Conservation (phyloP, 169 alveolate genomes). For the Babesia bigemina region DNA sequence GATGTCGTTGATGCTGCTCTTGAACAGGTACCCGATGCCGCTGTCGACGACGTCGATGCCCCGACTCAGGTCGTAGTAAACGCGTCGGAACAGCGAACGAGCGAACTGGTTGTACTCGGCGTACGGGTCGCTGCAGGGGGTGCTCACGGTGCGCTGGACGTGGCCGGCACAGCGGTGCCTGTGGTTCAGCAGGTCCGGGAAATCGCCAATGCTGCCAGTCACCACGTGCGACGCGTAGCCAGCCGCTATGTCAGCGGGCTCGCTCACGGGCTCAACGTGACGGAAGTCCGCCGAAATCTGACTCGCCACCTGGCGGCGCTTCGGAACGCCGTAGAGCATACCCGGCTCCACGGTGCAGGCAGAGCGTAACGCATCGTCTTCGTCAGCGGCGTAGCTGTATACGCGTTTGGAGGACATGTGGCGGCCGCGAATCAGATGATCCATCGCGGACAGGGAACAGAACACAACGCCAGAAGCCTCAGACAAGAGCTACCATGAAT, state of each 20-base stretch:
- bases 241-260: background rate
- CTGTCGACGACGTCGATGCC: slow-evolving; percentile 31
- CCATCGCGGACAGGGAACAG: background rate
- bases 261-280: background rate
- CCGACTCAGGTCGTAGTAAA: slow-evolving; percentile 34
- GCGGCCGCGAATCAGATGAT: background rate
- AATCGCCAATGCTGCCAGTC: background rate
- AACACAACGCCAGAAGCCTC: background rate
- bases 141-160: background rate
- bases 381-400: background rate
- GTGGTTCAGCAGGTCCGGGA: background rate
- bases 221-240: background rate
- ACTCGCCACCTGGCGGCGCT: slow-evolving; percentile 20
- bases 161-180: background rate
- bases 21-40: slow-evolving; percentile 38
- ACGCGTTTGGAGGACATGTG: background rate
- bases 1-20: slow-evolving; percentile 36
- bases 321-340: background rate
- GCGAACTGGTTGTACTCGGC: slow-evolving; percentile 39
- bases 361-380: background rate
- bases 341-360: background rate
- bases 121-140: background rate
- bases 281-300: background rate
- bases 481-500: background rate
- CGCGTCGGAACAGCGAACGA: slow-evolving; percentile 22